These are phyloP conservation scores for Arthrinium phaeospermum DNA, from an alignment of 2,329 filamentous ascomycete genomes.

Conservation along the genomic window DNA sequence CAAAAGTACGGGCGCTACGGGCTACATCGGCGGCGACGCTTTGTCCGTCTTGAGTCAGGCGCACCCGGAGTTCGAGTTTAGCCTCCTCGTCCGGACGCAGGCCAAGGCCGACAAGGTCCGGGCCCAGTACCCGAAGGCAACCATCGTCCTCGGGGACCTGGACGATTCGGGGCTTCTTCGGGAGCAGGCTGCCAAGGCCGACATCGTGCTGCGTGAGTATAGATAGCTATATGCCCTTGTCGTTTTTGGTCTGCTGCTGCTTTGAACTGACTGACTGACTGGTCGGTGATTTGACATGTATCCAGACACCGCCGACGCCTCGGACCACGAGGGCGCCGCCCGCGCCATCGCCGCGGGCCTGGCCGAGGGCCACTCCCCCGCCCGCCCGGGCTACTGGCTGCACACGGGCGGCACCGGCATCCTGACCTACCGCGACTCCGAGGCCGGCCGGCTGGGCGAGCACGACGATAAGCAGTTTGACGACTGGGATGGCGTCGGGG, in stretches of 20 bases:
- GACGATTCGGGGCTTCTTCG: constrained; percentile 20
- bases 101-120: constrained; percentile 23
- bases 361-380: constrained; percentile 49
- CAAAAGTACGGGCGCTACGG: constrained; percentile 22
- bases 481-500: constrained; percentile 56
- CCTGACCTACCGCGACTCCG: constrained; percentile 55
- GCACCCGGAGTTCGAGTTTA: constrained; percentile 23
- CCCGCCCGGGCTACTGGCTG: constrained; percentile 53
- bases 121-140: constrained; percentile 21
- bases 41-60: constrained; percentile 20
- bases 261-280: background rate
- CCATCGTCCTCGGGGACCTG: constrained; percentile 19
- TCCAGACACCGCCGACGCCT: constrained; percentile 48
- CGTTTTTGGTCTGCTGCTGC: background rate
- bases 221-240: background rate
- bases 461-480: constrained; percentile 54
- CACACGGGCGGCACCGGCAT: constrained; percentile 63
- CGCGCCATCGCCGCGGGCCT: constrained; percentile 52
- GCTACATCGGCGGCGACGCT: constrained; percentile 25
- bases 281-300: too few relatives aligned
- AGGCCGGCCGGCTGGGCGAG: constrained; percentile 50
- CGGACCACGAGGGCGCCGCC: constrained; percentile 50
- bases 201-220: constrained; percentile 24
- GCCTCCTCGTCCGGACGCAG: constrained; percentile 21
- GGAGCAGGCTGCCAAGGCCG: constrained; percentile 22